Conservation (phyloP, 1,284 basidiomycete species). For the Chondrostereum purpureum region DNA sequence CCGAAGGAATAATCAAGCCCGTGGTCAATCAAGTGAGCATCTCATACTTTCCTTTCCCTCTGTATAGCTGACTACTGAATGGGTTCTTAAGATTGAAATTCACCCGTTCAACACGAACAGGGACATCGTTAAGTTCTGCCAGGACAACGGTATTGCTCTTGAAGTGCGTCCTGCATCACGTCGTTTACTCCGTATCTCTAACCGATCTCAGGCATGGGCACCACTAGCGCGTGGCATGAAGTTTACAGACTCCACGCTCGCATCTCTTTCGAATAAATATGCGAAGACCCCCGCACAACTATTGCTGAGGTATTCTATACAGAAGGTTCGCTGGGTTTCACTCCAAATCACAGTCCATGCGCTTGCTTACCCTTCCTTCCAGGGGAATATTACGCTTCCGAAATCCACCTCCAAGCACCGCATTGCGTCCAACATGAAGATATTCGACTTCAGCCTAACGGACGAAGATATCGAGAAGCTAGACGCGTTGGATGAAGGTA, state of each 20-base stretch:
- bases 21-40: slow-evolving; percentile 50
- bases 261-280: slow-evolving; percentile 41
- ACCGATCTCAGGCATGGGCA: slow-evolving; percentile 40
- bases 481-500: slow-evolving; percentile 52
- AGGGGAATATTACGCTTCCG: slow-evolving; percentile 54
- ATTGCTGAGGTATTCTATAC: slow-evolving; percentile 70
- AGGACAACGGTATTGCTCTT: slow-evolving; percentile 51
- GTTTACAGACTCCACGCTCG: slow-evolving; percentile 42
- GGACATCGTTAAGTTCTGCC: slow-evolving; percentile 59
- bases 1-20: slow-evolving; percentile 45
- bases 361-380: slow-evolving; percentile 1
- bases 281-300: slow-evolving; percentile 61
- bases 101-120: slow-evolving; percentile 70
- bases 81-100: slow-evolving; percentile 57
- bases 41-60: neutral
- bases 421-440: slow-evolving; percentile 50
- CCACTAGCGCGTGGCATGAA: slow-evolving; percentile 46
- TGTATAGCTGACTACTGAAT: too few species aligned
- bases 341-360: too few species aligned
- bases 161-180: slow-evolving; percentile 36
- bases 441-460: slow-evolving; percentile 54
- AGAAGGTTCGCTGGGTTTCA: slow-evolving; percentile 44
- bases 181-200: slow-evolving; percentile 5
- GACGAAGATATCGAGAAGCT: slow-evolving; percentile 43
- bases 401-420: slow-evolving; percentile 52